These are phyloP conservation scores for Mangifera indica DNA, from an alignment of 345 rosid species.

Conservation along the genomic window DNA sequence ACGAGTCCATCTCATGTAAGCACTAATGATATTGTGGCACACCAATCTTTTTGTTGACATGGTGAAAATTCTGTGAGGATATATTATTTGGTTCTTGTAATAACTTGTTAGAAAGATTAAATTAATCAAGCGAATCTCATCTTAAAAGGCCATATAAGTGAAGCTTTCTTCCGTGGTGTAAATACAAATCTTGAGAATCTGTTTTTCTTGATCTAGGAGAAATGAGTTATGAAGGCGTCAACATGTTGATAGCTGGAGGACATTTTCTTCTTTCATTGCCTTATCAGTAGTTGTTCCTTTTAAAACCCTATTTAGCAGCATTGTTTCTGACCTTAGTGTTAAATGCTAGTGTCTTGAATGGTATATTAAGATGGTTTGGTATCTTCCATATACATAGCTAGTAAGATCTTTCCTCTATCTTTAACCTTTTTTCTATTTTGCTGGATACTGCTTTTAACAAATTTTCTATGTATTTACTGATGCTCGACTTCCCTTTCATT, in stretches of 20 bases:
- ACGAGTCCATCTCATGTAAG: neutral
- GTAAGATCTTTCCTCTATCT: neutral
- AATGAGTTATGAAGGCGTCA: no score
- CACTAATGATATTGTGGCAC: neutral
- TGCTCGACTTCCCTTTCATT: constrained; percentile 23
- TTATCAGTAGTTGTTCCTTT: neutral
- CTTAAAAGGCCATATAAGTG: neutral
- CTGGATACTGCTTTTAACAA: neutral
- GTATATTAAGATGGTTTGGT: no score
- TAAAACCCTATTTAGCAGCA: neutral
- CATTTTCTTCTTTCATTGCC: neutral
- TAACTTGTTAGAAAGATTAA: neutral
- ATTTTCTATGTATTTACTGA: neutral
- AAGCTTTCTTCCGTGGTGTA: neutral
- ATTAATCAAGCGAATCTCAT: neutral
- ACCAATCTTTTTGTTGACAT: neutral
- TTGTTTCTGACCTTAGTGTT: neutral
- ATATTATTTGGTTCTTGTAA: neutral
- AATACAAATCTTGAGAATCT: neutral
- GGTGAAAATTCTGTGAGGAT: neutral
- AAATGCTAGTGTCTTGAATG: neutral
- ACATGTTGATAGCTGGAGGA: neutral
- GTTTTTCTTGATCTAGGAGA: no score
- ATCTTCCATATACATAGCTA: no score
- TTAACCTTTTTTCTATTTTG: neutral